Conservation (phyloP, 176 grass and related monocot genomes). For the Alopecurus myosuroides region DNA sequence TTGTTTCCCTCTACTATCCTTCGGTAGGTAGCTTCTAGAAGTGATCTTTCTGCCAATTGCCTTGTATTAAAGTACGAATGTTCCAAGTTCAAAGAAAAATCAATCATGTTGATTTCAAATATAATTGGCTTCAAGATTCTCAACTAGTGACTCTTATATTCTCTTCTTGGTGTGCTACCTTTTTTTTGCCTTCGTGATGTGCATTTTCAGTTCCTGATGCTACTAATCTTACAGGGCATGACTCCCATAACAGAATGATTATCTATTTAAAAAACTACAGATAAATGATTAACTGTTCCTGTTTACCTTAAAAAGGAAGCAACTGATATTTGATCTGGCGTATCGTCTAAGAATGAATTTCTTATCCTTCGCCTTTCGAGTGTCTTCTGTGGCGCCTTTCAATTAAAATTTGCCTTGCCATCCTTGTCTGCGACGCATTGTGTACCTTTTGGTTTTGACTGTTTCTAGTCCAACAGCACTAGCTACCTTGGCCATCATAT, state of each 20-base stretch:
- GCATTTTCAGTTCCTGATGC: not conserved
- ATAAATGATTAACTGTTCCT: not conserved
- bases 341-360: not conserved
- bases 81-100: constrained; percentile 23
- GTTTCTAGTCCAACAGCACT: constrained; percentile 29
- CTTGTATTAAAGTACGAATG: not conserved
- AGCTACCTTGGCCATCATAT: not conserved
- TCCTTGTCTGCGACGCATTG: not conserved
- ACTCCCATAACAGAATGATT: not conserved
- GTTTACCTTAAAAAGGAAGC: not conserved
- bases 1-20: not conserved
- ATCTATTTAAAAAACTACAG: not conserved
- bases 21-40: constrained; percentile 24
- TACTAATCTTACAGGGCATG: not conserved
- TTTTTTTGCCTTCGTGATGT: not conserved
- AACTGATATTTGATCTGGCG: not conserved
- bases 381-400: not conserved
- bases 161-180: not conserved
- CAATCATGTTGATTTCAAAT: constrained; percentile 18
- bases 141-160: constrained; percentile 22
- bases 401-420: not conserved
- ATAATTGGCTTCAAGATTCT: not conserved
- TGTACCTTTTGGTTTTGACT: constrained; percentile 18
- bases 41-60: constrained; percentile 11
- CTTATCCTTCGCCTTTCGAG: not conserved